A percentile compares a stretch with the other conserved stretches of the same genome.
Evolutionary conservation across 2,329 filamentous ascomycete genomes (phyloP).

Genomic region (Ceratocystis huliohia): DNA sequence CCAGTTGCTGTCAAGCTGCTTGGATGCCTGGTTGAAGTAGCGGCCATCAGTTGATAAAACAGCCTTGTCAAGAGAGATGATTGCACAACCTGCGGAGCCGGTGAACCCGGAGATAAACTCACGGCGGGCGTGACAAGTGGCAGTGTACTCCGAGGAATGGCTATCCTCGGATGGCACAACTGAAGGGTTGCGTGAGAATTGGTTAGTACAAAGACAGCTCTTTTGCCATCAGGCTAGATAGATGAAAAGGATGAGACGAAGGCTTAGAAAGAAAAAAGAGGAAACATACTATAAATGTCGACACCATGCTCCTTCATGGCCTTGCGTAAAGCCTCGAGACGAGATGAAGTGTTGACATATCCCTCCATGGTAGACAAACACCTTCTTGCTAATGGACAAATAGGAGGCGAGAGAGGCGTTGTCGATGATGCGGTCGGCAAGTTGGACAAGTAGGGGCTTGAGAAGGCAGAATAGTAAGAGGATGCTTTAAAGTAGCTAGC

Average conservation of each 20-base stretch:
- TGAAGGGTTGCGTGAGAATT: conserved; percentile 31
- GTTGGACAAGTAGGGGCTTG: neutral
- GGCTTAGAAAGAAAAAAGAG: conserved; percentile 24
- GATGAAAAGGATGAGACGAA: neutral
- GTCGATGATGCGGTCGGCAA: neutral
- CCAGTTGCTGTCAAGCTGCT: conserved; percentile 89
- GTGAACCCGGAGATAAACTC: conserved; percentile 89
- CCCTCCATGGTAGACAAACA: conserved; percentile 29
- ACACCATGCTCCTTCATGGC: conserved; percentile 80
- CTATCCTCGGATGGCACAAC: conserved; percentile 95
- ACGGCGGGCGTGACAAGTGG: conserved; percentile 82
- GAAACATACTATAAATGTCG: conserved; percentile 69
- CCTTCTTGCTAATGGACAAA: neutral
- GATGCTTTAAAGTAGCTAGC: neutral
- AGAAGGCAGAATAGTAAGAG: neutral
- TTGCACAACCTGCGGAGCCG: conserved; percentile 84
- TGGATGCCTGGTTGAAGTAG: conserved; percentile 92
- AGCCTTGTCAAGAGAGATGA: conserved; percentile 75
- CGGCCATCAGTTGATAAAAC: conserved; percentile 88
- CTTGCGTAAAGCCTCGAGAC: conserved; percentile 62
- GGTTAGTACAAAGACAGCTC: conserved; percentile 21
- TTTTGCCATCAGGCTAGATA: neutral
- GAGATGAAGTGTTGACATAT: conserved; percentile 46
- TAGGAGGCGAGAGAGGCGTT: neutral
- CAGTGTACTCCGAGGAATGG: conserved; percentile 96